phyloP scores from a whole-genome alignment of 2,329 filamentous ascomycete genomes.

The Calonectria hongkongensis region DNA sequence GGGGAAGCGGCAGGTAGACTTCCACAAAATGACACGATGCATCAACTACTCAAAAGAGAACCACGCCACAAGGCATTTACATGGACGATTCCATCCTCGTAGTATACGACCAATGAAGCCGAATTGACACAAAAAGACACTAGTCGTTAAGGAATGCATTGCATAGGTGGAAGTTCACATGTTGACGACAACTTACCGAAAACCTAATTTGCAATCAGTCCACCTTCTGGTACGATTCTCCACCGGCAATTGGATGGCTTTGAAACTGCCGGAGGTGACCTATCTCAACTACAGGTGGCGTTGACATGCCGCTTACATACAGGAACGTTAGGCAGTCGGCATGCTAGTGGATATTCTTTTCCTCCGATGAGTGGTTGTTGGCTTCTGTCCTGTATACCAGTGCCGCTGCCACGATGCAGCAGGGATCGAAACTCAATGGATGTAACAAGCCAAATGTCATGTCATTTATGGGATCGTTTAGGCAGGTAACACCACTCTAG shows the following conservation, averaged over 20 bases:
- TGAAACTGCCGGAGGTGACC: conserved; percentile 9
- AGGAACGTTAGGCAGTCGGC: not conserved
- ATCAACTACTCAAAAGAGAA: not conserved
- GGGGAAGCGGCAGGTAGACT: not conserved
- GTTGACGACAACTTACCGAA: conserved; percentile 1
- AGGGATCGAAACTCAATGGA: not conserved
- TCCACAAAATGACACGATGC: not conserved
- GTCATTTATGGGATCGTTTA: not conserved
- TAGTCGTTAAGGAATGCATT: not conserved
- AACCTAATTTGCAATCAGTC: conserved; percentile 17
- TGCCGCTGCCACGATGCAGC: not conserved
- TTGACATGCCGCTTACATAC: too few relatives aligned
- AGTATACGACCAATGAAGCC: not conserved
- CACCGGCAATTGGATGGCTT: conserved; percentile 11
- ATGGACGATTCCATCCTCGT: not conserved
- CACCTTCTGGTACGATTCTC: conserved; percentile 28
- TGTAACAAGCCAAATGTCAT: not conserved
- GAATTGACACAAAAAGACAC: not conserved
- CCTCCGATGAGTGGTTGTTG: not conserved
- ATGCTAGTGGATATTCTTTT: not conserved
- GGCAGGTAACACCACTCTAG: not conserved
- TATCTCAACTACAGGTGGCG: not conserved
- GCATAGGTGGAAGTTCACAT: not conserved
- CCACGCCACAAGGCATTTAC: not conserved
- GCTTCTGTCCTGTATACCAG: not conserved